Evolutionary conservation across 2,329 filamentous ascomycete species (phyloP), one percentile per base, ranked within the genome.

Genomic region (Claviceps quebecensis): DNA sequence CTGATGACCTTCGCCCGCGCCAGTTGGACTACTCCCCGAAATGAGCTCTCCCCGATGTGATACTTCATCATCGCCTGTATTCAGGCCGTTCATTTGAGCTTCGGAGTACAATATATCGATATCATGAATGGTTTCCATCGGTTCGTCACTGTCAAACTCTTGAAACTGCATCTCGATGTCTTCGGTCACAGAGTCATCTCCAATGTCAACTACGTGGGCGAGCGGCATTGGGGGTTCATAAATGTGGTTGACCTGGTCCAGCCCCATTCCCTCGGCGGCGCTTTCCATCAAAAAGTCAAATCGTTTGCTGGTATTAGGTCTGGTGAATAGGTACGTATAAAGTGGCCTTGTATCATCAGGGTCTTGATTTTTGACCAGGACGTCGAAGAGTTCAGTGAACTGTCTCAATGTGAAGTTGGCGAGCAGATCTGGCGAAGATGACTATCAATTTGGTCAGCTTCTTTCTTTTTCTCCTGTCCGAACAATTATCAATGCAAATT

Each of bases 361-460:
- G 46, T 72, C 67, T 54, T 72, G 67, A 45, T 72, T 72, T 50
- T 70, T 71, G 14, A 69, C 63, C 1, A 72, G 59, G 39, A 71
- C 58, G 22, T 71, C 67, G 51, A 71, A 69, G 3, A 72, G 62
- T 50, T 70, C 67, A 23, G 71, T 56, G n/a, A 72, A 61, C 50
- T 72, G 66, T 39, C 63, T 66, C 43, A 72, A 53, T 0, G 67
- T 71, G n/a, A 68, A 60, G 17, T 60, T 64, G 5, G 62, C 59
- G 40, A 71, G 58, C 3, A 63, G 54, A 37, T 68, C 64, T 14
- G 56, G 59, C n/a, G 62, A 58, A 7, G 60, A 65, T 36, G 68
- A 67, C 69, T 72, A 23, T 17, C 47, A 2, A 40, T 34, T 23
- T 34, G 7, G 58, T 69, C 59, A 69, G 63, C 49, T 48, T 45